These are phyloP conservation scores for Discostella pseudostelligera DNA, from an alignment of 108 stramenopile genomes.

Conservation along the genomic window DNA sequence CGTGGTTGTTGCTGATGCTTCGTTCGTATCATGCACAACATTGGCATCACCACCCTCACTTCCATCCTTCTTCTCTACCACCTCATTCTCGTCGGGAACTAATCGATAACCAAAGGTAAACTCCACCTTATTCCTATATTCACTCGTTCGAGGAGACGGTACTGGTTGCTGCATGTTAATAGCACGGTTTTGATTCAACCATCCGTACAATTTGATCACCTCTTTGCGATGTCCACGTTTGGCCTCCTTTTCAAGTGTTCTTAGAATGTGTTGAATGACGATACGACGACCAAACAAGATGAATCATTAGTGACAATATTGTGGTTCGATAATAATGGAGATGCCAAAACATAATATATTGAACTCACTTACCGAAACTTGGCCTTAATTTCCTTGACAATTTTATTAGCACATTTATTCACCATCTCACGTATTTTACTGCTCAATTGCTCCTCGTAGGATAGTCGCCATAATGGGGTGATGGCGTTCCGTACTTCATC, in stretches of 20 bases:
- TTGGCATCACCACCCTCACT: neutral
- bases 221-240: constrained; percentile 42
- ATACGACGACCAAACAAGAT: neutral
- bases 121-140: constrained; percentile 90
- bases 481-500: constrained; percentile 67
- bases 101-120: constrained; percentile 78
- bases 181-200: constrained; percentile 49
- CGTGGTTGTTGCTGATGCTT: too few relatives aligned
- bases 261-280: constrained; percentile 3
- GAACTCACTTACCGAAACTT: constrained; percentile 54
- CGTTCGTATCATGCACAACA: neutral
- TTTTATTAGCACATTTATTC: constrained; percentile 61
- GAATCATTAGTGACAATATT: constrained; percentile 2
- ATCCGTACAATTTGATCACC: constrained; percentile 39
- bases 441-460: constrained; percentile 58
- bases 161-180: constrained; percentile 55
- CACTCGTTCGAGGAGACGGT: constrained; percentile 48
- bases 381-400: constrained; percentile 61
- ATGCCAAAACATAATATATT: too few relatives aligned
- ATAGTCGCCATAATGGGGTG: constrained; percentile 58
- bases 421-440: constrained; percentile 63
- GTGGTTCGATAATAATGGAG: too few relatives aligned
- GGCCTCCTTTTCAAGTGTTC: constrained; percentile 53
- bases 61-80: constrained; percentile 10
- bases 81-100: constrained; percentile 12